Percentiles rank a stretch among this genome's conserved stretches.
phyloP scores from a whole-genome alignment of 371 early-diverging fungal genomes.

The Batrachochytrium dendrobatidis region DNA sequence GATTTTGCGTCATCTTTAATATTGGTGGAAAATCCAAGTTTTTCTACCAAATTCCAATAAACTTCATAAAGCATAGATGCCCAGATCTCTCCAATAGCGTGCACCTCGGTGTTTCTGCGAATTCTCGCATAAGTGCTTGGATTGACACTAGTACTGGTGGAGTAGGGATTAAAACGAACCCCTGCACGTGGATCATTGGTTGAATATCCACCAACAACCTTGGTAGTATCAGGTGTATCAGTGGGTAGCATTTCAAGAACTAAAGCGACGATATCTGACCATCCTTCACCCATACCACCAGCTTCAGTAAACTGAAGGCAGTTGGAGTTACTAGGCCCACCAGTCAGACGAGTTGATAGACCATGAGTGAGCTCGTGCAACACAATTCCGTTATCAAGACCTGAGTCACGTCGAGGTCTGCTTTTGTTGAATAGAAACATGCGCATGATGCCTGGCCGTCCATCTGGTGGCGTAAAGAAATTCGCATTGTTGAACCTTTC shows the following conservation, averaged over 20 bases:
- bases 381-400: constrained; percentile 30
- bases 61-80: constrained; percentile 67
- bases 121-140: constrained; percentile 16
- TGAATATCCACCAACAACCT: constrained; percentile 69
- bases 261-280: constrained; percentile 85
- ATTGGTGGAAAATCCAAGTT: constrained; percentile 57
- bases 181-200: constrained; percentile 56
- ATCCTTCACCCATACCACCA: constrained; percentile 94
- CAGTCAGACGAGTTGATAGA: constrained; percentile 81
- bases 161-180: constrained; percentile 67
- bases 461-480: constrained; percentile 42
- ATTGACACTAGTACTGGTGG: constrained; percentile 21
- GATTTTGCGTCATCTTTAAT: constrained; percentile 19
- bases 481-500: constrained; percentile 35
- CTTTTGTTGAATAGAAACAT: constrained; percentile 37
- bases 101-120: constrained; percentile 19
- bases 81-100: constrained; percentile 33
- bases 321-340: constrained; percentile 78
- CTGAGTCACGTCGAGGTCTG: constrained; percentile 31
- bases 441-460: constrained; percentile 30
- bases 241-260: constrained; percentile 55
- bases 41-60: constrained; percentile 70
- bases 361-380: constrained; percentile 92
- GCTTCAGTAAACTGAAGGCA: constrained; percentile 78
- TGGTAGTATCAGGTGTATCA: constrained; percentile 48